A percentile compares a stretch with the other conserved stretches of the same genome.
These are phyloP conservation scores for Hymenoscyphus occultus DNA, from an alignment of 2,329 filamentous ascomycete species.

Conservation along the genomic window DNA sequence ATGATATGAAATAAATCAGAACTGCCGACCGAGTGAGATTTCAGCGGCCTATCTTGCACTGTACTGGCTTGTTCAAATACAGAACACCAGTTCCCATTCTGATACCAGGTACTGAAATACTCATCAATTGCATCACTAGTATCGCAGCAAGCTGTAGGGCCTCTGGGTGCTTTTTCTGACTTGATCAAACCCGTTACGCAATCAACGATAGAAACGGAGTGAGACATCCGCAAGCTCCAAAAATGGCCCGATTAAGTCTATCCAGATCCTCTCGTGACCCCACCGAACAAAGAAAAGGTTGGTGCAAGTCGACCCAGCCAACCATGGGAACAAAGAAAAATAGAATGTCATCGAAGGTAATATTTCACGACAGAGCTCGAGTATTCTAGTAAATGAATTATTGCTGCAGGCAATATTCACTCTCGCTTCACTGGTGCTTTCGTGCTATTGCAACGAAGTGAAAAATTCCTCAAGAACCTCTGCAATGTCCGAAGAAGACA, in stretches of 20 bases:
- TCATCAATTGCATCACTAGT: neutral
- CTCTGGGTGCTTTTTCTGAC: neutral
- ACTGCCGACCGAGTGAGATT: slow-evolving; percentile 5
- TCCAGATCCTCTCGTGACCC: neutral
- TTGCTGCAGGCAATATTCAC: neutral
- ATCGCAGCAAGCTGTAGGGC: neutral
- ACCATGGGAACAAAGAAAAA: slow-evolving; percentile 1
- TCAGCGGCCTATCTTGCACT: neutral
- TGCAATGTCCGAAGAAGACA: slow-evolving; percentile 12
- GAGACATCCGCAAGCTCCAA: neutral
- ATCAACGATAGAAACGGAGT: neutral
- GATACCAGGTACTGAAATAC: neutral
- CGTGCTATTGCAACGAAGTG: neutral
- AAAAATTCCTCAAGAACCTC: neutral
- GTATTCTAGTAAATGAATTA: neutral
- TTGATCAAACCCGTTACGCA: neutral
- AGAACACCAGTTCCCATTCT: neutral
- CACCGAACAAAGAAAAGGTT: neutral
- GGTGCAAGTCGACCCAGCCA: neutral
- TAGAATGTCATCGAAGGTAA: neutral
- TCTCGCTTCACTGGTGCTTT: neutral
- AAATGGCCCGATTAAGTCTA: neutral
- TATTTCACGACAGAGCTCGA: neutral
- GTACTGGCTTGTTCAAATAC: neutral
- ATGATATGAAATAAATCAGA: neutral